Evolutionary conservation across 371 early-diverging fungal genomes (phyloP).

Genomic region (Massospora cicadina): DNA sequence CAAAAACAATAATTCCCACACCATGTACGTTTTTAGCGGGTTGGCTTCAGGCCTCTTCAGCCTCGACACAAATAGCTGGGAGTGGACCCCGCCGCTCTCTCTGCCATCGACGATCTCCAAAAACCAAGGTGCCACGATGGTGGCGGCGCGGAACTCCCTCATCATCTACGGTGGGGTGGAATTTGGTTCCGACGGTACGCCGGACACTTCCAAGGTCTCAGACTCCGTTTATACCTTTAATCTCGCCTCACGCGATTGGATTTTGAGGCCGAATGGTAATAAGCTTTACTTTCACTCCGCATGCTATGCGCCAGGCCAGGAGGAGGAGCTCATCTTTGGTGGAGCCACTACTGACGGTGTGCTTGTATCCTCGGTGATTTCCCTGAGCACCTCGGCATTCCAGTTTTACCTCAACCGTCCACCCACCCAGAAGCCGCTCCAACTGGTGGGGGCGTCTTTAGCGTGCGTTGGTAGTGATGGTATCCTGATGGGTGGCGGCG

Average conservation of each 20-base stretch:
- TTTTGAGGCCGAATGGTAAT: neutral
- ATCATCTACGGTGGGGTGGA: slow-evolving; percentile 3
- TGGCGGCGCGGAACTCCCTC: neutral
- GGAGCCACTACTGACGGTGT: neutral
- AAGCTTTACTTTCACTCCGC: neutral
- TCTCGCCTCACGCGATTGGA: neutral
- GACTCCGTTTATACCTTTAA: neutral
- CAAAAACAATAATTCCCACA: neutral
- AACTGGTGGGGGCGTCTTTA: slow-evolving; percentile 3
- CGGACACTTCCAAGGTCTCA: neutral
- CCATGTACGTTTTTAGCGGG: neutral
- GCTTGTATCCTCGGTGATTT: neutral
- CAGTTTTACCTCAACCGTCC: neutral
- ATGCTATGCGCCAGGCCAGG: neutral
- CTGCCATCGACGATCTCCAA: neutral
- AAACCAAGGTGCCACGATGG: slow-evolving; percentile 1
- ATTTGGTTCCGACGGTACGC: neutral
- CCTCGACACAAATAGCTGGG: neutral
- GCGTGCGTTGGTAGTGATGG: slow-evolving; percentile 5
- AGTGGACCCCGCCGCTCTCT: neutral
- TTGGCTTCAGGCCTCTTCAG: neutral
- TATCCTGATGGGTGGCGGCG: slow-evolving; percentile 4
- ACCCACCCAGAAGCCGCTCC: neutral
- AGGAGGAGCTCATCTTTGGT: neutral
- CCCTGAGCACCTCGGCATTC: neutral